Percentiles rank a stretch among this genome's conserved stretches.
Conservation (phyloP, 2,329 filamentous ascomycete species). For the Ampelomyces quisqualis region DNA sequence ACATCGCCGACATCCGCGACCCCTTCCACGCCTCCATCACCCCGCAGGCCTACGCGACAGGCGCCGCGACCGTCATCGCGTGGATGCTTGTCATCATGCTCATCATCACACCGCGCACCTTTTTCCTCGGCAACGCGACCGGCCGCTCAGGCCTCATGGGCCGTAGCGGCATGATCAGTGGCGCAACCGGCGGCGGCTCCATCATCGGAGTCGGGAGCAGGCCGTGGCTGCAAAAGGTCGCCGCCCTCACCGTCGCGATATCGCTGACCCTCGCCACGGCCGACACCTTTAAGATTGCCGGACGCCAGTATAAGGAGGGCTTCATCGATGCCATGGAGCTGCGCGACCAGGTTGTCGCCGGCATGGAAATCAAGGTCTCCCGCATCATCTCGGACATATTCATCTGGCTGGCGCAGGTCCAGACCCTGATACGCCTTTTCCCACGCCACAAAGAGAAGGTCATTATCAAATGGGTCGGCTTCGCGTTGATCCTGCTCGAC, state of each 20-base stretch:
- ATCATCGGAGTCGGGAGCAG: conserved; percentile 85
- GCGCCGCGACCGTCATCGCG: conserved; percentile 84
- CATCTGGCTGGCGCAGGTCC: conserved; percentile 94
- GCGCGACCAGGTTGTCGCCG: conserved; percentile 76
- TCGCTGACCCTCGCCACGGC: conserved; percentile 92
- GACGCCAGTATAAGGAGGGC: conserved; percentile 75
- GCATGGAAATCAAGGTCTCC: conserved; percentile 83
- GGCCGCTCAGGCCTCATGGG: conserved; percentile 72
- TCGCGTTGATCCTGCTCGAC: conserved; percentile 87
- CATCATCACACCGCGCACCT: conserved; percentile 90
- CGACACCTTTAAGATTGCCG: conserved; percentile 83
- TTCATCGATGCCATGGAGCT: conserved; percentile 76
- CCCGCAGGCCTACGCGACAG: conserved; percentile 89
- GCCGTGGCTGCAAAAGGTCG: conserved; percentile 82
- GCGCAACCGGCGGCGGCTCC: conserved; percentile 61
- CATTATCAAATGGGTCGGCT: conserved; percentile 98
- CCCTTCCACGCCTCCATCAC: conserved; percentile 94
- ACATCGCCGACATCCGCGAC: conserved; percentile 69
- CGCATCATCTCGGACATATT: conserved; percentile 94
- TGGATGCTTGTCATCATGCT: conserved; percentile 94
- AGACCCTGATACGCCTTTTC: conserved; percentile 93
- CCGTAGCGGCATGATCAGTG: conserved; percentile 79
- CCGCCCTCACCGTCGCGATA: conserved; percentile 65
- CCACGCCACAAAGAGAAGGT: conserved; percentile 96
- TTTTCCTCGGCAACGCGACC: conserved; percentile 73